phyloP scores from a whole-genome alignment of 2,329 filamentous ascomycete species.

The Microdochium trichocladiopsis region DNA sequence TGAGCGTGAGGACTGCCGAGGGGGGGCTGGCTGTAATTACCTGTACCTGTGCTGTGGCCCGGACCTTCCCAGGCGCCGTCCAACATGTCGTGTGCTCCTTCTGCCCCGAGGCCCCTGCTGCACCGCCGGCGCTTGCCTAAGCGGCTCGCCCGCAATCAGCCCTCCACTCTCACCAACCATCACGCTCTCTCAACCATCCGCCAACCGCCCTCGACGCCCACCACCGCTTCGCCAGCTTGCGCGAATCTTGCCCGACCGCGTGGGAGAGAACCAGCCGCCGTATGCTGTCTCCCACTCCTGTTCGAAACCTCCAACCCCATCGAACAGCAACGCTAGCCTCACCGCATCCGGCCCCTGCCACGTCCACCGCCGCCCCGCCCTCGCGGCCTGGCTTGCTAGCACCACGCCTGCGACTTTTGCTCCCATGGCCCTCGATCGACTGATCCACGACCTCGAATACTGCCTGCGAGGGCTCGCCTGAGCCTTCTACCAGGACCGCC shows the following conservation, averaged over 20 bases:
- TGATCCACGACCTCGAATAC: background rate
- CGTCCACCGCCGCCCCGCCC: background rate
- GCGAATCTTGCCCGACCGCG: background rate
- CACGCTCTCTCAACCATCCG: background rate
- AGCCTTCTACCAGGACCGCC: background rate
- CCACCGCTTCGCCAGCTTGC: no score
- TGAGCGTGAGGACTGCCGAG: no score
- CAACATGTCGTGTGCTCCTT: no score
- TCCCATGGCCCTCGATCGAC: background rate
- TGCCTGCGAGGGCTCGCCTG: conserved; percentile 7
- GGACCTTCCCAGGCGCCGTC: no score
- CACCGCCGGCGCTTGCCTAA: no score
- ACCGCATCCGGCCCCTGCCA: background rate
- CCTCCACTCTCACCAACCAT: background rate
- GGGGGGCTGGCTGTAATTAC: no score
- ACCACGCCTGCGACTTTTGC: background rate
- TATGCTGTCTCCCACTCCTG: background rate
- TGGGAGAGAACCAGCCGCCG: no score
- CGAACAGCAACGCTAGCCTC: background rate
- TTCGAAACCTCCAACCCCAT: background rate
- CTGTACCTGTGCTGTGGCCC: background rate
- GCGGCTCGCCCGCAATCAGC: no score
- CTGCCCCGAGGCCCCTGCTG: no score
- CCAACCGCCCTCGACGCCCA: background rate
- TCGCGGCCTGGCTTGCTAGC: background rate